Percentiles rank a stretch among this genome's conserved stretches.
phyloP scores from a whole-genome alignment of 805 yeast genomes.

The Candida sphagnicola region DNA sequence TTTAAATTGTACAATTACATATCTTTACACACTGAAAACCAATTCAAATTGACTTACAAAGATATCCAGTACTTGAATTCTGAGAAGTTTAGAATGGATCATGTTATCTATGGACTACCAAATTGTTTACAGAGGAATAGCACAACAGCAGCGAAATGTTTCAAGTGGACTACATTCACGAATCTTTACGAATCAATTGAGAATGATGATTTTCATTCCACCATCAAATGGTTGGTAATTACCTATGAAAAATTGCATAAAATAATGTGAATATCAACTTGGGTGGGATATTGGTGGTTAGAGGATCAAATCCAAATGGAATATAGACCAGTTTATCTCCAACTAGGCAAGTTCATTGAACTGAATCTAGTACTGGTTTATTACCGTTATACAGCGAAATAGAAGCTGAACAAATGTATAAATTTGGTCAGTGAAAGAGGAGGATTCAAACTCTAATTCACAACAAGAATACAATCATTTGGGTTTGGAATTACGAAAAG shows the following conservation, averaged over 20 bases:
- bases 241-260: conserved; percentile 19
- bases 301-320: no score
- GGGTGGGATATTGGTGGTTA: background rate
- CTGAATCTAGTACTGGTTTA: no score
- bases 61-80: conserved; percentile 15
- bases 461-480: no score
- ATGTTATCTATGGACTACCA: conserved; percentile 19
- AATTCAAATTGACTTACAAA: conserved; percentile 15
- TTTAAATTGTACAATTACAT: conserved; percentile 52
- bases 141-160: conserved; percentile 1
- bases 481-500: no score
- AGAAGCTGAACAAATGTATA: no score
- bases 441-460: no score
- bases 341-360: no score
- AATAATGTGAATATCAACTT: background rate
- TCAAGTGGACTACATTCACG: conserved; percentile 16
- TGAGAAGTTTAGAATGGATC: conserved; percentile 12
- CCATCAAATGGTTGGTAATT: conserved; percentile 20
- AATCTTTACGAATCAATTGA: conserved; percentile 16
- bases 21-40: conserved; percentile 37
- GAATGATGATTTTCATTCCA: conserved; percentile 18
- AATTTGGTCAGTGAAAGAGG: background rate
- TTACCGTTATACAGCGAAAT: no score
- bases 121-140: conserved; percentile 7
- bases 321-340: no score